A percentile compares a stretch with the other conserved stretches of the same genome.
Conservation (phyloP, 768 basidiomycete species). For the Hygrophorus pudorinus region DNA sequence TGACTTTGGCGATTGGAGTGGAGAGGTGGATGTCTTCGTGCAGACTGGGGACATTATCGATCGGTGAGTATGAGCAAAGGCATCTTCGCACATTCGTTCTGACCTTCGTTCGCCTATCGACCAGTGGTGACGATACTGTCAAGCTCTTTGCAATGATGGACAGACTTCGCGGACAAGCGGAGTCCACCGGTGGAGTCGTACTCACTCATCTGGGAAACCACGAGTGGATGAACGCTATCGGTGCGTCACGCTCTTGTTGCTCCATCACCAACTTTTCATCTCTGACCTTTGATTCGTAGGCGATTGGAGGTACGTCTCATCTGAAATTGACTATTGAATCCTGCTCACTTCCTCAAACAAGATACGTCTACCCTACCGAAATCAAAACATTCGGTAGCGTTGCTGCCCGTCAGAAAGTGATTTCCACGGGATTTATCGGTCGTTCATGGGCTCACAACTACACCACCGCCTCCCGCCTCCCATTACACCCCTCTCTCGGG, state of each 20-base stretch:
- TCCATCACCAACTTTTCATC: slow-evolving; percentile 4
- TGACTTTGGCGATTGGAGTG: slow-evolving; percentile 68
- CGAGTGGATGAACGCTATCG: slow-evolving; percentile 90
- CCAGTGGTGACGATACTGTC: slow-evolving; percentile 85
- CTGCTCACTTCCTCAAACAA: slow-evolving; percentile 15
- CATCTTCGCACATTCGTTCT: too few relatives aligned
- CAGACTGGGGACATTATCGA: slow-evolving; percentile 97
- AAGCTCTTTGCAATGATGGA: slow-evolving; percentile 82
- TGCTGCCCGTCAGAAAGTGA: slow-evolving; percentile 57
- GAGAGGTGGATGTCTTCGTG: slow-evolving; percentile 75
- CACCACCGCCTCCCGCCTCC: slow-evolving; percentile 70
- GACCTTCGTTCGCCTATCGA: neutral
- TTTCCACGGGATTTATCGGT: slow-evolving; percentile 72
- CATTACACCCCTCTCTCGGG: slow-evolving; percentile 64
- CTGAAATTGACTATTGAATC: too few relatives aligned
- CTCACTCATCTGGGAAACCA: slow-evolving; percentile 87
- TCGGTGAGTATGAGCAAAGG: slow-evolving; percentile 35
- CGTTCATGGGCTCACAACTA: slow-evolving; percentile 82
- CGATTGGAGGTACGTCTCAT: slow-evolving; percentile 63
- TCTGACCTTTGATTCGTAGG: slow-evolving; percentile 28
- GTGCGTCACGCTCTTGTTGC: slow-evolving; percentile 23
- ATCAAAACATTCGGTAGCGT: slow-evolving; percentile 74
- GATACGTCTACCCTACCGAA: slow-evolving; percentile 80
- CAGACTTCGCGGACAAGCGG: slow-evolving; percentile 65
- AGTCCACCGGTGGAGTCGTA: slow-evolving; percentile 56